phyloP scores from a whole-genome alignment of 768 basidiomycete species.

The Mycena rosella region DNA sequence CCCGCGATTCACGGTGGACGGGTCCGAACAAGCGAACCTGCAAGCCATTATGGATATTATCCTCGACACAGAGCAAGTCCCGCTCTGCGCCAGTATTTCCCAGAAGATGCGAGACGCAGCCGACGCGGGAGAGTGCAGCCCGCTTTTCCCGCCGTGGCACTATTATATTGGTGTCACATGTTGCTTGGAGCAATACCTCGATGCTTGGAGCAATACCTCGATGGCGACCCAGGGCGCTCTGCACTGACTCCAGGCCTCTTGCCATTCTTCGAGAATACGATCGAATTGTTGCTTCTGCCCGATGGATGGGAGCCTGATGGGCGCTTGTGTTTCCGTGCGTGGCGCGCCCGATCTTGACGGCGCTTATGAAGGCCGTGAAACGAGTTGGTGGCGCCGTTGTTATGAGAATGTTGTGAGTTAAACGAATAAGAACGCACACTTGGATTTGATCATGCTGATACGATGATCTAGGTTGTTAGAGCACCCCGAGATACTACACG shows the following conservation, averaged over 20 bases:
- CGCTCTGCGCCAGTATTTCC: constrained; percentile 1
- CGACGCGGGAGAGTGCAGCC: neutral
- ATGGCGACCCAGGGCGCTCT: neutral
- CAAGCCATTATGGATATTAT: neutral
- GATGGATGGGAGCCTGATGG: neutral
- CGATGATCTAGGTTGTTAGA: neutral
- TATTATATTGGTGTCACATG: neutral
- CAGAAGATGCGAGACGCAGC: constrained; percentile 8
- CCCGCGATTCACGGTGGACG: neutral
- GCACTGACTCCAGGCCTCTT: neutral
- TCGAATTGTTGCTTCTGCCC: neutral
- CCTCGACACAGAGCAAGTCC: neutral
- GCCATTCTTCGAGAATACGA: constrained; percentile 1
- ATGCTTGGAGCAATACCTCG: neutral
- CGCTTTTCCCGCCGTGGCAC: neutral
- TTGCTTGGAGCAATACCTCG: neutral
- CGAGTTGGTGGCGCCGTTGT: constrained; percentile 8
- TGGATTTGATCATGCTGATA: neutral
- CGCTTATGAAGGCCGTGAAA: constrained; percentile 1
- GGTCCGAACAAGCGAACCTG: neutral
- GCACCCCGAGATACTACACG: constrained; percentile 8
- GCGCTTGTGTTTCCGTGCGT: neutral
- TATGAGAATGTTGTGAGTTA: constrained; percentile 9
- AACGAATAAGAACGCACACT: neutral
- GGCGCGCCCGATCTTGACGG: neutral